Percentiles rank a stretch among this genome's conserved stretches.
Evolutionary conservation across 805 yeast genomes (phyloP).

Genomic region (Candida anglica): DNA sequence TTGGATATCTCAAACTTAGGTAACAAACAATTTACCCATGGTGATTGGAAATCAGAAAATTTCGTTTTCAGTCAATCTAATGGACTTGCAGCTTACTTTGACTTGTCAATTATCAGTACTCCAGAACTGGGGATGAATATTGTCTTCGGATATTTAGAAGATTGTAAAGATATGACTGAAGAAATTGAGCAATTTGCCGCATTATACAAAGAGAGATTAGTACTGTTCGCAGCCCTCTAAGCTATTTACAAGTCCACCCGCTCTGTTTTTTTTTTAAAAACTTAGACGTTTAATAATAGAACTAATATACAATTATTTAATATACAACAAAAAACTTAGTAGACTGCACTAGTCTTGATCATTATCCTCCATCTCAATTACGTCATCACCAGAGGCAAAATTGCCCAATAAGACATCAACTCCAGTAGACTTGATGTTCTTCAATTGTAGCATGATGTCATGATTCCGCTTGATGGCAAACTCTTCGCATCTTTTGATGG

Average conservation of each 20-base stretch:
- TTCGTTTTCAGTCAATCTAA: constrained; percentile 15
- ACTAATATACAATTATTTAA: not conserved
- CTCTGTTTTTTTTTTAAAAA: too few species aligned
- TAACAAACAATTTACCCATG: constrained; percentile 5
- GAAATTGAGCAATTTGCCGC: not conserved
- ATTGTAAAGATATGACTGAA: not conserved
- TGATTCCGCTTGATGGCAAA: constrained; percentile 51
- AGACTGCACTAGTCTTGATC: too few species aligned
- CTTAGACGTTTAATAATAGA: not conserved
- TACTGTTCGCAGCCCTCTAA: not conserved
- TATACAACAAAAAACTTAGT: not conserved
- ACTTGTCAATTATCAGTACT: constrained; percentile 10
- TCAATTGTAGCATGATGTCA: constrained; percentile 32
- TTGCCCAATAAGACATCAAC: too few species aligned
- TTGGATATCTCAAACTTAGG: constrained; percentile 19
- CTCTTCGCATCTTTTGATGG: constrained; percentile 79
- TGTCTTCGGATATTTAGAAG: constrained; percentile 10
- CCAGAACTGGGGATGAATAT: constrained; percentile 13
- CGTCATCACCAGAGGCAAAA: too few species aligned
- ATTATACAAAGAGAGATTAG: constrained; percentile 1
- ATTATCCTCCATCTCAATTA: too few species aligned
- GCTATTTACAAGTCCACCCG: too few species aligned
- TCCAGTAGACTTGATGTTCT: too few species aligned
- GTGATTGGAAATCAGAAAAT: constrained; percentile 8
- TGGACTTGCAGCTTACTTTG: constrained; percentile 11